Conservation (phyloP, 768 basidiomycete genomes). For the Mycena metata region DNA sequence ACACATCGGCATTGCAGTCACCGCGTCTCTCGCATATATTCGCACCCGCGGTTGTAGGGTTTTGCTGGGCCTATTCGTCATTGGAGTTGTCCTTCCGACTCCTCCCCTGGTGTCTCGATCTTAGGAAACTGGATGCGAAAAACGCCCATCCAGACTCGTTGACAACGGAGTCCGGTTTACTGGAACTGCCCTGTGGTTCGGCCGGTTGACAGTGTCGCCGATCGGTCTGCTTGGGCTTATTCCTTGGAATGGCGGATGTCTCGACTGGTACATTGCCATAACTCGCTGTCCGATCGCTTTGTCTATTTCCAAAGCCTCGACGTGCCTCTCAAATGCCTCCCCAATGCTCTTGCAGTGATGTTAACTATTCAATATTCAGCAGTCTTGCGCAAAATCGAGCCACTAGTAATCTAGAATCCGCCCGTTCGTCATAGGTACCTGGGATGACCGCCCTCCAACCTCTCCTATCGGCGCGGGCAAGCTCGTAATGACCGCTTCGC, state of each 20-base stretch:
- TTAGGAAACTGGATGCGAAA: constrained; percentile 11
- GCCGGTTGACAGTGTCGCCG: neutral
- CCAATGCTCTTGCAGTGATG: no score
- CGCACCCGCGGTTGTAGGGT: constrained; percentile 18
- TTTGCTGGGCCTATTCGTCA: constrained; percentile 1
- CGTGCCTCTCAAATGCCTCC: no score
- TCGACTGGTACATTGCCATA: neutral
- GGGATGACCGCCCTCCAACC: neutral
- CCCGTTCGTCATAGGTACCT: neutral
- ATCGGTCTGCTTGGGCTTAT: neutral
- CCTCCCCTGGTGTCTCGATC: constrained; percentile 17
- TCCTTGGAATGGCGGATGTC: constrained; percentile 4
- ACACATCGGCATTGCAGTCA: constrained; percentile 26
- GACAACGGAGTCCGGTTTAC: constrained; percentile 23
- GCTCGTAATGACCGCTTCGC: constrained; percentile 26
- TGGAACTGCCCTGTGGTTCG: neutral
- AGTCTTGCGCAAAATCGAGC: neutral
- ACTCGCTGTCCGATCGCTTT: neutral
- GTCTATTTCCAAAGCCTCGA: neutral
- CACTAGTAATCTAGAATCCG: neutral
- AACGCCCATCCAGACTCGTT: constrained; percentile 13
- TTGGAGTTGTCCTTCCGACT: constrained; percentile 8
- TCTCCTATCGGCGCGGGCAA: constrained; percentile 34
- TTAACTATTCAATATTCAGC: neutral
- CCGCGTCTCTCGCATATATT: constrained; percentile 2